A percentile compares a stretch with the other conserved stretches of the same genome.
phyloP scores from a whole-genome alignment of 257 asterid genomes.

The Gentiana macrophylla region DNA sequence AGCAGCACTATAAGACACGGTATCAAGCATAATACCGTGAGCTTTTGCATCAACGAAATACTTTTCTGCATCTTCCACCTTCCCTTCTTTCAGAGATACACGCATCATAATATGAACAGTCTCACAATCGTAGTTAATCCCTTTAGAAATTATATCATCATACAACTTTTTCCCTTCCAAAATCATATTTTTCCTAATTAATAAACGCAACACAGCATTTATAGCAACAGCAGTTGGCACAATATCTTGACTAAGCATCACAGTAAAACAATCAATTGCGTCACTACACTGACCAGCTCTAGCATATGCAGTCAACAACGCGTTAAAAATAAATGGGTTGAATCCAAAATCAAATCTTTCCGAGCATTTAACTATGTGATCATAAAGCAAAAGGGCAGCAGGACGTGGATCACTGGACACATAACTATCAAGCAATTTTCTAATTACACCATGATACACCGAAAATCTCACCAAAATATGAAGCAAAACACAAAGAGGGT shows the following conservation, averaged over 20 bases:
- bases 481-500: conserved; percentile 49
- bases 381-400: conserved; percentile 25
- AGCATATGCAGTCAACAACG: conserved; percentile 10
- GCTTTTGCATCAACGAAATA: conserved; percentile 43
- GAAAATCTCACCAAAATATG: conserved; percentile 56
- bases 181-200: conserved; percentile 12
- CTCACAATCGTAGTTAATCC: background rate
- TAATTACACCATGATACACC: conserved; percentile 21
- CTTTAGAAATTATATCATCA: conserved; percentile 6
- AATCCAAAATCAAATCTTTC: conserved; percentile 37
- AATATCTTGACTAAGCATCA: conserved; percentile 18
- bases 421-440: conserved; percentile 27
- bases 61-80: conserved; percentile 40
- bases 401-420: conserved; percentile 37
- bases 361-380: conserved; percentile 31
- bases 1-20: conserved; percentile 37
- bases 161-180: conserved; percentile 28
- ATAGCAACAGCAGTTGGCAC: too few species aligned
- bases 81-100: conserved; percentile 42
- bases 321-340: conserved; percentile 32
- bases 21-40: conserved; percentile 35
- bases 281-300: conserved; percentile 32
- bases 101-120: conserved; percentile 61
- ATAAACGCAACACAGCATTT: too few species aligned
- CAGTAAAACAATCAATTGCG: conserved; percentile 47